Evolutionary conservation across 2,329 filamentous ascomycete genomes (phyloP).

Genomic region (Alternaria longipes): DNA sequence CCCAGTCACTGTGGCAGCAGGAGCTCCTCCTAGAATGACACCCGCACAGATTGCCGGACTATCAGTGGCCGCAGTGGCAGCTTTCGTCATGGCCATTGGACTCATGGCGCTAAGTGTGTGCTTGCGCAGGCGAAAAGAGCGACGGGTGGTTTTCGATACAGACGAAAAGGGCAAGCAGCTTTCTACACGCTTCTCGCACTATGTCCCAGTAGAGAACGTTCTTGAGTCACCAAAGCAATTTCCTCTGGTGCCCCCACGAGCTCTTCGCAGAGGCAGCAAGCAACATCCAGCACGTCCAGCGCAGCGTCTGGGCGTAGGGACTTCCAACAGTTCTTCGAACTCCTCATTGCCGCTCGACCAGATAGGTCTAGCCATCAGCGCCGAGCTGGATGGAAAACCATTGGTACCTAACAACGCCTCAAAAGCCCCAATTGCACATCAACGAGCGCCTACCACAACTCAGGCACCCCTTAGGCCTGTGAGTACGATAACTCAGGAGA

Average conservation of each 20-base stretch:
- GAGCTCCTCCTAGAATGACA: conserved; percentile 40
- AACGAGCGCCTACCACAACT: conserved; percentile 11
- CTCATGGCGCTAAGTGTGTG: conserved; percentile 51
- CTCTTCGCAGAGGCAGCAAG: conserved; percentile 16
- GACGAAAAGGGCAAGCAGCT: conserved; percentile 38
- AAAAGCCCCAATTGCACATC: conserved; percentile 13
- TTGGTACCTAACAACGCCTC: conserved; percentile 15
- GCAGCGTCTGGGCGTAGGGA: conserved; percentile 34
- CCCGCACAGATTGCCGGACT: conserved; percentile 52
- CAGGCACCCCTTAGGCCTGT: conserved; percentile 33
- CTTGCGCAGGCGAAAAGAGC: conserved; percentile 46
- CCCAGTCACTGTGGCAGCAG: conserved; percentile 20
- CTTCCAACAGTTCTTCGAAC: conserved; percentile 30
- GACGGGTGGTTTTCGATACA: conserved; percentile 26
- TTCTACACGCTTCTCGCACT: conserved; percentile 36
- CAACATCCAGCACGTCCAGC: conserved; percentile 14
- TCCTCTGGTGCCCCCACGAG: conserved; percentile 28
- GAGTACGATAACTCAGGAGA: conserved; percentile 46
- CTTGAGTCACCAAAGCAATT: conserved; percentile 24
- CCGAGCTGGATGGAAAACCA: conserved; percentile 43
- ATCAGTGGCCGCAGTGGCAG: conserved; percentile 48
- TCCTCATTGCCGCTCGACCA: conserved; percentile 41
- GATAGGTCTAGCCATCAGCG: conserved; percentile 51
- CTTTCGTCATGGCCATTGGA: conserved; percentile 50
- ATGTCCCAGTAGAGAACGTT: conserved; percentile 20